phyloP scores from a whole-genome alignment of 495 filamentous ascomycete genomes.

The Xylaria flabelliformis region DNA sequence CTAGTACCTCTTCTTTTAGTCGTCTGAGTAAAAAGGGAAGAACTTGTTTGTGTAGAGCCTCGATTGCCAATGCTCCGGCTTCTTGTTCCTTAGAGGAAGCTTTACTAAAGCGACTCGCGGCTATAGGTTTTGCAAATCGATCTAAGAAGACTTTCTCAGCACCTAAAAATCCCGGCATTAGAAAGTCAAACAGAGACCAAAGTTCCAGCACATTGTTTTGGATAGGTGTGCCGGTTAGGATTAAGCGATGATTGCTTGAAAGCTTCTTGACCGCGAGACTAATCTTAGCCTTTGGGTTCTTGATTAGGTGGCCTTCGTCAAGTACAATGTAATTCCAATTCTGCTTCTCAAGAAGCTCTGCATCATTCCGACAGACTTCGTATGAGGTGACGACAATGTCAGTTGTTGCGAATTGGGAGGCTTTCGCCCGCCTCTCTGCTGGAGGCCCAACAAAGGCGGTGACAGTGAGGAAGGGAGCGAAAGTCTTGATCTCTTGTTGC shows the following conservation, averaged over 20 bases:
- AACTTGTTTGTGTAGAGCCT: slow-evolving; percentile 97
- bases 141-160: slow-evolving; percentile 98
- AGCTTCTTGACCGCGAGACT: slow-evolving; percentile 89
- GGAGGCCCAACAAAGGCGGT: slow-evolving; percentile 91
- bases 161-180: slow-evolving; percentile 99
- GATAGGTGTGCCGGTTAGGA: slow-evolving; percentile 95
- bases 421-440: slow-evolving; percentile 72
- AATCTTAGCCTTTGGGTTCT: slow-evolving; percentile 95
- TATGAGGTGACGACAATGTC: slow-evolving; percentile 98
- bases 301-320: slow-evolving; percentile 97
- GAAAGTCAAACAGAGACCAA: slow-evolving; percentile 99
- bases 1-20: slow-evolving; percentile 95
- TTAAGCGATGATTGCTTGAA: slow-evolving; percentile 88
- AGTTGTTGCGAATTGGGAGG: slow-evolving; percentile 69
- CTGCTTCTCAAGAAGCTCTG: slow-evolving; percentile 78
- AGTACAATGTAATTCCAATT: slow-evolving; percentile 98
- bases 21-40: slow-evolving; percentile 95
- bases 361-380: slow-evolving; percentile 94
- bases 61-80: slow-evolving; percentile 92
- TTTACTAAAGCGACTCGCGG: slow-evolving; percentile 91
- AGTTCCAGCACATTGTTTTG: slow-evolving; percentile 97
- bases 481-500: slow-evolving; percentile 95
- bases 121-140: slow-evolving; percentile 96
- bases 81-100: slow-evolving; percentile 98
- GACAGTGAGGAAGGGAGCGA: slow-evolving; percentile 89